These are phyloP conservation scores for Diaporthe vaccinii DNA, from an alignment of 2,329 filamentous ascomycete genomes.

Conservation along the genomic window DNA sequence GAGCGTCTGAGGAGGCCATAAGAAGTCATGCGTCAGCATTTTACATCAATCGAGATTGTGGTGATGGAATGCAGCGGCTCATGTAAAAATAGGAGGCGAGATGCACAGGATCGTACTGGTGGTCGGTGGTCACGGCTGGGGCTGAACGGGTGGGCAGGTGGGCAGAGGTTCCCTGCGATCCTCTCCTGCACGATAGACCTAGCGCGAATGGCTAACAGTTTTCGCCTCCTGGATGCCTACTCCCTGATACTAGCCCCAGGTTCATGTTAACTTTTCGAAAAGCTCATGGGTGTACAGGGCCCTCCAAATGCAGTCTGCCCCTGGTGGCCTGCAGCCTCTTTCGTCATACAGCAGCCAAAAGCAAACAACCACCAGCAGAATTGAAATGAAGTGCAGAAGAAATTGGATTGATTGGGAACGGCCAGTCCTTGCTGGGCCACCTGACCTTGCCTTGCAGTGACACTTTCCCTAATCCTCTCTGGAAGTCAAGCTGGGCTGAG, in stretches of 20 bases:
- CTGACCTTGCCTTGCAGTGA: slow-evolving; percentile 10
- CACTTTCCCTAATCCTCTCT: neutral
- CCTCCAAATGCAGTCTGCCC: neutral
- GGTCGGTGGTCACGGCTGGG: slow-evolving; percentile 6
- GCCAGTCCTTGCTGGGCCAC: neutral
- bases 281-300: neutral
- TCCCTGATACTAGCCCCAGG: neutral
- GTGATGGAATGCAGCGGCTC: neutral
- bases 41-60: neutral
- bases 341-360: slow-evolving; percentile 29
- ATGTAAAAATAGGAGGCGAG: slow-evolving; percentile 30
- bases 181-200: neutral
- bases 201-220: neutral
- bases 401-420: neutral
- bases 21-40: slow-evolving; percentile 12
- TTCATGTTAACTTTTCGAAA: neutral
- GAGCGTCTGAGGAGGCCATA: neutral
- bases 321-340: slow-evolving; percentile 23
- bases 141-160: neutral
- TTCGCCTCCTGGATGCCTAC: accelerated
- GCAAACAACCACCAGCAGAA: slow-evolving; percentile 6
- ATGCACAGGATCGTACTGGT: neutral
- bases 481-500: neutral
- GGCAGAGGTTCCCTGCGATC: neutral
- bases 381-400: slow-evolving; percentile 5